Base-by-base conservation (phyloP, 2,329 filamentous ascomycete species). In the Atkinsonella texensis region DNA sequence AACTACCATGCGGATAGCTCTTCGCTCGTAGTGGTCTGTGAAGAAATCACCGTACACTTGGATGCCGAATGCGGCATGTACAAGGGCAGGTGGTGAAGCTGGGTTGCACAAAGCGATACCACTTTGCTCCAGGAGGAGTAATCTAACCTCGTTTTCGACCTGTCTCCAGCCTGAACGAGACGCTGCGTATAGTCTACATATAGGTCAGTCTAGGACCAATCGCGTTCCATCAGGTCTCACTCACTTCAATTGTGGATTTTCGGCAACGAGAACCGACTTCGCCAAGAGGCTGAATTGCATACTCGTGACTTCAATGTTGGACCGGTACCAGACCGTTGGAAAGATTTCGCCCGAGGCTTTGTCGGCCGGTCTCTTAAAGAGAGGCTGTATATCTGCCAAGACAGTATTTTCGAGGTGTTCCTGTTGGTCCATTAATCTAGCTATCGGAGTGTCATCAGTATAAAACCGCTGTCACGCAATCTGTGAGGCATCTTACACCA, bases 1-100 rank as follows among this genome's bases (percentile, higher is more conserved):
- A 4, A 68, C 66, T 3, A 70, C 70, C 0, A 61, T 67, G 15
- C 64, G 63, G 58, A 70, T 52, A 1, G 68, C 68, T 18, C 58
- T 57, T 1, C 67, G 59, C 52, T 70, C 68, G 45, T 68, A 70
- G 10, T 58, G 60, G 49, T 70, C 68, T 2, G 67, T 70, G 53
- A 70, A 70, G 46, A 68, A 70, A 48, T 70, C 68, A 1, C 68
- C 67, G 28, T 70, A 70, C n/a, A 70, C 53, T 57, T 70, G 65
- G 54, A 70, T 69, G 4, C 68, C 66, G 38, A 70, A 66, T 0
- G 65, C 66, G 0, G 68, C 65, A 7, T 70, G 68, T 2, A 70
- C 64, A 2, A 70, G 59, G 1, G 67, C 67, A 0, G 68, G 68
- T 0, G 68, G 66, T 2, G 64, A 70, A 0, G 58, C 62, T 0